phyloP scores from a whole-genome alignment of 73 alveolate species.

The Tetrahymena borealis region DNA sequence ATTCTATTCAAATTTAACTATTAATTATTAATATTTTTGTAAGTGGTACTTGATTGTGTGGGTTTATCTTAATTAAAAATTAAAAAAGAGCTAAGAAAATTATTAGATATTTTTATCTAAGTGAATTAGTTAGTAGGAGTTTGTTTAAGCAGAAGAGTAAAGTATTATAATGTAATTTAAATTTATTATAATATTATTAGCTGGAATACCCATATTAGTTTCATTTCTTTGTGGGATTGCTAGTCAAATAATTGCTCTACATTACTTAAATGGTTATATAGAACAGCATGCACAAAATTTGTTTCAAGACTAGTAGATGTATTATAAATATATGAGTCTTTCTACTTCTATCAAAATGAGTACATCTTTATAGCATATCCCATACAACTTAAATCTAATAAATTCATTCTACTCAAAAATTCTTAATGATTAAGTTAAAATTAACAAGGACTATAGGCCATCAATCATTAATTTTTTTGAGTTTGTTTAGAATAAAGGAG shows the following conservation, averaged over 20 bases:
- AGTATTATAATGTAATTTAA: too few species aligned
- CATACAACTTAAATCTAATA: neutral
- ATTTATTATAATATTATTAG: too few species aligned
- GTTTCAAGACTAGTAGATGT: neutral
- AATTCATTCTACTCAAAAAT: neutral
- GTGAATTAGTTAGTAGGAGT: too few species aligned
- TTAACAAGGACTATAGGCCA: neutral
- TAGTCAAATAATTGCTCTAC: neutral
- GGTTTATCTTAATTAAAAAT: too few species aligned
- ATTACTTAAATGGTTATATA: neutral
- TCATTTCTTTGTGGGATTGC: too few species aligned
- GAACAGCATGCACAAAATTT: neutral
- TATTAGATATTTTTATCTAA: too few species aligned
- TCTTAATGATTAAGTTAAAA: neutral
- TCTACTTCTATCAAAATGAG: neutral
- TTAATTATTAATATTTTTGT: too few species aligned
- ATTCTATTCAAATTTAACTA: too few species aligned
- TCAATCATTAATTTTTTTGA: neutral
- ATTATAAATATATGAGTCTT: neutral
- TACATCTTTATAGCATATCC: neutral
- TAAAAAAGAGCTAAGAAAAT: too few species aligned
- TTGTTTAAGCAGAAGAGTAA: too few species aligned
- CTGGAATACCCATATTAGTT: too few species aligned
- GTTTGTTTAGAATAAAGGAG: neutral
- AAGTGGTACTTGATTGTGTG: too few species aligned